phyloP scores from a whole-genome alignment of 2,329 filamentous ascomycete species.

The Kalmusia sp. region DNA sequence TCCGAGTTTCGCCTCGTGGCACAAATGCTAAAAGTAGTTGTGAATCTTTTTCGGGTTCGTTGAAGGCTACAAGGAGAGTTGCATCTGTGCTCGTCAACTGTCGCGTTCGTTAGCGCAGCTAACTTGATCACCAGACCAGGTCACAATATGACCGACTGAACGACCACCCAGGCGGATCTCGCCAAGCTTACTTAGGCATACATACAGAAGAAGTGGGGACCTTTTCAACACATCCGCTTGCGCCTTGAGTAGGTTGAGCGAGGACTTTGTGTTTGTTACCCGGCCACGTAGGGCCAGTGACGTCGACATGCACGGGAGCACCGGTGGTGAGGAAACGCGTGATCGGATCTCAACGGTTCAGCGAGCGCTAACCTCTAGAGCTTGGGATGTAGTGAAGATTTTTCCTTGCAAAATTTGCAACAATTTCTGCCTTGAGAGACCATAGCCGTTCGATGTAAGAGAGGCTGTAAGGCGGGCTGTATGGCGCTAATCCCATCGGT shows the following conservation, averaged over 20 bases:
- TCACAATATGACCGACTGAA: background rate
- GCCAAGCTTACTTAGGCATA: background rate
- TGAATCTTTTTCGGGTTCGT: background rate
- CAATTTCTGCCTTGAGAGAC: no score
- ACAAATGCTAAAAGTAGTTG: background rate
- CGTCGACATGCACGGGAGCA: background rate
- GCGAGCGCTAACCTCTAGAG: background rate
- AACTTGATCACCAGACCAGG: background rate
- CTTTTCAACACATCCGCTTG: background rate
- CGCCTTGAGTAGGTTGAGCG: background rate
- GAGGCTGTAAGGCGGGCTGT: background rate
- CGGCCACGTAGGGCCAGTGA: background rate
- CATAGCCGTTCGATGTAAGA: background rate
- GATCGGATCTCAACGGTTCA: background rate
- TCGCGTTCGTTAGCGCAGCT: background rate
- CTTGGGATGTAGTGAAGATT: no score
- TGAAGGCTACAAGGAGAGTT: background rate
- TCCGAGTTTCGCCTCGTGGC: no score
- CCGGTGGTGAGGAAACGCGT: background rate
- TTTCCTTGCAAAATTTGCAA: no score
- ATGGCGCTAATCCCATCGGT: background rate
- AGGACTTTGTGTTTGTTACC: background rate
- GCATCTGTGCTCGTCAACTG: background rate
- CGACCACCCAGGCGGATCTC: background rate
- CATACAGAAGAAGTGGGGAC: background rate